These are phyloP conservation scores for Sphaerosporella brunnea DNA, from an alignment of 495 filamentous ascomycete genomes.

Conservation along the genomic window DNA sequence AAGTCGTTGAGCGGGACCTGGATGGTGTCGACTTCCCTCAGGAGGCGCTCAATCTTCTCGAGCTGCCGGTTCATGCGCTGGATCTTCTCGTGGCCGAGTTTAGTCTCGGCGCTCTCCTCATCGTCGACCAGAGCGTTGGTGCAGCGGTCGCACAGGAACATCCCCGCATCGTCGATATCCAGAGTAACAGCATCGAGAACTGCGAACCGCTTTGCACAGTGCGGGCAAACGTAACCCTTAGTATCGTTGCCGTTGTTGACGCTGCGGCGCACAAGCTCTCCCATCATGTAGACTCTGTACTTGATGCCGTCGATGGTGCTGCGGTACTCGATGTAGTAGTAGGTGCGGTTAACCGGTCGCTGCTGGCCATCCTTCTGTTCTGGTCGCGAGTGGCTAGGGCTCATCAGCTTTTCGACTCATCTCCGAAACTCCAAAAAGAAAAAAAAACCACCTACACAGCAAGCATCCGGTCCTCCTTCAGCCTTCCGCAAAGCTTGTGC, in stretches of 20 bases:
- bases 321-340: constrained; percentile 92
- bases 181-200: constrained; percentile 52
- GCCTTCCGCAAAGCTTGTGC: constrained; percentile 63
- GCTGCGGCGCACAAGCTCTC: constrained; percentile 64
- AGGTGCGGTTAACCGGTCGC: constrained; percentile 66
- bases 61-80: constrained; percentile 76
- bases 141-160: constrained; percentile 72
- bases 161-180: constrained; percentile 31
- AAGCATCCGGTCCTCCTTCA: constrained; percentile 73
- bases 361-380: constrained; percentile 65
- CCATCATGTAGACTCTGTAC: constrained; percentile 69
- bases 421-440: too few species aligned
- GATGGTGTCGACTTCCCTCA: constrained; percentile 69
- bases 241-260: constrained; percentile 64
- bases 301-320: constrained; percentile 93
- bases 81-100: constrained; percentile 68
- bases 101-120: constrained; percentile 41
- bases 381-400: constrained; percentile 58
- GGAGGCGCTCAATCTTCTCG: constrained; percentile 60
- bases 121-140: constrained; percentile 49
- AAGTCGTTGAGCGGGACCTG: constrained; percentile 77
- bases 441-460: constrained; percentile 60
- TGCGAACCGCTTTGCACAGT: constrained; percentile 68
- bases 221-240: constrained; percentile 76
- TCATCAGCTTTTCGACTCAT: too few species aligned